Evolutionary conservation across 2,329 filamentous ascomycete species (phyloP).

Genomic region (Diaporthe destruens): DNA sequence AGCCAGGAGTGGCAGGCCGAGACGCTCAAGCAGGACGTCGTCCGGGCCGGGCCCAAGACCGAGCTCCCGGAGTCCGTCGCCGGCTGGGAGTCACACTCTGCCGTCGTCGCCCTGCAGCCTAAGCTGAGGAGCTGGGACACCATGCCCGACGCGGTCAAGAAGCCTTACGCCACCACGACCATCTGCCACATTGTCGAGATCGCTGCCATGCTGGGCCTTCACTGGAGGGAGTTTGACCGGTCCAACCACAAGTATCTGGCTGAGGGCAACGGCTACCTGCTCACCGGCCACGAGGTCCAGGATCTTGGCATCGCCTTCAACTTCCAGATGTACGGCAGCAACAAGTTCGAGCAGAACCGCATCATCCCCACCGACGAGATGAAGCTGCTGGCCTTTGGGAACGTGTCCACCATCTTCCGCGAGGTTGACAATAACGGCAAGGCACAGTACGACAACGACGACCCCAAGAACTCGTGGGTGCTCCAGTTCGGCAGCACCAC

Average conservation of each 20-base stretch:
- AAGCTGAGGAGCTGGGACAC: conserved; percentile 64
- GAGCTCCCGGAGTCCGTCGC: conserved; percentile 45
- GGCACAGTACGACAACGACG: conserved; percentile 50
- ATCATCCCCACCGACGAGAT: conserved; percentile 66
- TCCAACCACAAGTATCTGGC: conserved; percentile 64
- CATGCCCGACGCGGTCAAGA: conserved; percentile 61
- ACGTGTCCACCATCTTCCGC: conserved; percentile 64
- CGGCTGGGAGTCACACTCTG: conserved; percentile 51
- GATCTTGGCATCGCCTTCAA: conserved; percentile 68
- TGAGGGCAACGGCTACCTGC: conserved; percentile 67
- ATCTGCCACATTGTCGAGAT: conserved; percentile 69
- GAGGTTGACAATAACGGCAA: conserved; percentile 37
- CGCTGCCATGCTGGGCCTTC: conserved; percentile 65
- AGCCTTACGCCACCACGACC: conserved; percentile 67
- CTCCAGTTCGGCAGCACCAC: conserved; percentile 62
- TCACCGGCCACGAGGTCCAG: conserved; percentile 59
- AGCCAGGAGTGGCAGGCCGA: conserved; percentile 61
- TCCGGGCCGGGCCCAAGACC: conserved; percentile 37
- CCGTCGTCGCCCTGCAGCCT: conserved; percentile 60
- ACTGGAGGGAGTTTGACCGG: conserved; percentile 71
- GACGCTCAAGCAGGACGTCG: conserved; percentile 47
- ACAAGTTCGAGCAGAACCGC: conserved; percentile 61
- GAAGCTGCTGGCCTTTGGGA: conserved; percentile 69
- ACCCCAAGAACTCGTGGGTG: conserved; percentile 56
- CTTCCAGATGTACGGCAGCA: conserved; percentile 64